These are phyloP conservation scores for Wickerhamomyces sp. DNA, from an alignment of 1,139 yeast genomes.

Conservation along the genomic window DNA sequence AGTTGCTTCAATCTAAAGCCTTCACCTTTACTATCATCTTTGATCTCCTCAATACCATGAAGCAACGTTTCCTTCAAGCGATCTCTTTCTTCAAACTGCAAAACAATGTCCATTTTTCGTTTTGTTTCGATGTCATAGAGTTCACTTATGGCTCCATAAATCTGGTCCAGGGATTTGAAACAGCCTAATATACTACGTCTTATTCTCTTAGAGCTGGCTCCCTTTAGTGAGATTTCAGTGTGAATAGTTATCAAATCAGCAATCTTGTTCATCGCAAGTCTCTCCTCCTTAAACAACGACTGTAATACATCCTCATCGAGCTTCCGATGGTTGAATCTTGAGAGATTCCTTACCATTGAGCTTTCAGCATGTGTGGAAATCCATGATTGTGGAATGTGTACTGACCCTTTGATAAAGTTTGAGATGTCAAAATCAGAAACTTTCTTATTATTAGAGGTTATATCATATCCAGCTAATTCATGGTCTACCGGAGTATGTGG, in stretches of 20 bases:
- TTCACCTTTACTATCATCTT: slow-evolving; percentile 38
- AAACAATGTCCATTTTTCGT: slow-evolving; percentile 29
- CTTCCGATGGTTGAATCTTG: neutral
- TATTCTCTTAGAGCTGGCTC: slow-evolving; percentile 14
- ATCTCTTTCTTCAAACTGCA: slow-evolving; percentile 44
- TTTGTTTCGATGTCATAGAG: slow-evolving; percentile 39
- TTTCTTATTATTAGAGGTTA: neutral
- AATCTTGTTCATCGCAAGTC: slow-evolving; percentile 10
- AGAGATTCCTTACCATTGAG: neutral
- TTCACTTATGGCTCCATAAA: slow-evolving; percentile 44
- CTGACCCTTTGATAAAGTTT: neutral
- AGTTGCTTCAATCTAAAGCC: slow-evolving; percentile 41
- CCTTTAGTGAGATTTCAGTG: slow-evolving; percentile 14
- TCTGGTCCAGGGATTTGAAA: slow-evolving; percentile 12
- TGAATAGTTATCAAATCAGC: slow-evolving; percentile 14
- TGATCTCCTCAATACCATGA: slow-evolving; percentile 36
- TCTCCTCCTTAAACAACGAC: slow-evolving; percentile 17
- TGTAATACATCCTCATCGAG: slow-evolving; percentile 14
- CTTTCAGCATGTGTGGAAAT: neutral
- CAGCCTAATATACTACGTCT: slow-evolving; percentile 13
- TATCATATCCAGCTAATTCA: neutral
- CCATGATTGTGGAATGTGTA: neutral
- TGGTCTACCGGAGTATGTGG: slow-evolving; percentile 10
- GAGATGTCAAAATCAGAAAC: neutral
- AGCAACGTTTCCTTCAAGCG: slow-evolving; percentile 32